phyloP scores from a whole-genome alignment of 2,329 filamentous ascomycete species.

The Aspergillus sp. region DNA sequence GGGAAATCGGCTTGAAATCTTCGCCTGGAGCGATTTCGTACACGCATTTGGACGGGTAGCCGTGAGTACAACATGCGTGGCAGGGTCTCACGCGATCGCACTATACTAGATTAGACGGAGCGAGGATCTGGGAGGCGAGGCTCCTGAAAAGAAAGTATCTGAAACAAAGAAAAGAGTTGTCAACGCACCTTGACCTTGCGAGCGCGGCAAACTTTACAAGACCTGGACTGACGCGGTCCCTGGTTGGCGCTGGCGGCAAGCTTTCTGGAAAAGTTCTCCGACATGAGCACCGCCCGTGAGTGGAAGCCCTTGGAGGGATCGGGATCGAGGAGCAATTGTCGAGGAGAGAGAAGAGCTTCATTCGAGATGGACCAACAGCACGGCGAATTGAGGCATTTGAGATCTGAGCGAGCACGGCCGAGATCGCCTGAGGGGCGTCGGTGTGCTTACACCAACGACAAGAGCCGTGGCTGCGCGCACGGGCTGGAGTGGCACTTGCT shows the following conservation, averaged over 20 bases:
- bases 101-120: slow-evolving; percentile 19
- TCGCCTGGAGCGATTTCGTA: slow-evolving; percentile 36
- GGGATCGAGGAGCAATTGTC: slow-evolving; percentile 3
- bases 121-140: too few species aligned
- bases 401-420: slow-evolving; percentile 31
- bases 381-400: slow-evolving; percentile 26
- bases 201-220: slow-evolving; percentile 38
- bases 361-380: slow-evolving; percentile 26
- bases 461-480: not conserved
- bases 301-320: slow-evolving; percentile 24
- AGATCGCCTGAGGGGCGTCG: slow-evolving; percentile 27
- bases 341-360: slow-evolving; percentile 12
- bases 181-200: slow-evolving; percentile 40
- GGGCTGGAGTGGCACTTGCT: not conserved
- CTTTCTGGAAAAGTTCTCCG: slow-evolving; percentile 21
- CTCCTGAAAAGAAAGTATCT: not conserved
- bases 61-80: slow-evolving; percentile 41
- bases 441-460: slow-evolving; percentile 13
- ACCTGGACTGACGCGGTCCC: slow-evolving; percentile 35
- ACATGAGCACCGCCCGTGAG: slow-evolving; percentile 18
- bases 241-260: slow-evolving; percentile 10
- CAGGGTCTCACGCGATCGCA: slow-evolving; percentile 41
- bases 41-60: slow-evolving; percentile 39
- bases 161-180: not conserved
- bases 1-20: slow-evolving; percentile 33